These are phyloP conservation scores for Dillenia suffruticosa DNA, from an alignment of 164 flowering plant species.

Conservation along the genomic window DNA sequence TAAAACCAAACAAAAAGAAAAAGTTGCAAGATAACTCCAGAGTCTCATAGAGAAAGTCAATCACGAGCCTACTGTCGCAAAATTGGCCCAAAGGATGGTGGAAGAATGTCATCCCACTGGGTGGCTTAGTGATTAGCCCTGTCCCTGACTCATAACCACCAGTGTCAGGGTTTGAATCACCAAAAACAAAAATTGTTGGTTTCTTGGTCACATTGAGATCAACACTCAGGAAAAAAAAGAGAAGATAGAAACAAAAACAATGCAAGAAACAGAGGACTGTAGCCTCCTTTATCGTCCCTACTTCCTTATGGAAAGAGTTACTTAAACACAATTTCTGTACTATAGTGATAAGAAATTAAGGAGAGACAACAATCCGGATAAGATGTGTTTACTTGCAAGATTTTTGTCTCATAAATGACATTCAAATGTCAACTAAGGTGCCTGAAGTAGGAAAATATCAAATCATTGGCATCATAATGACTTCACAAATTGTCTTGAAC, in stretches of 20 bases:
- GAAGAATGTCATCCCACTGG: constrained; percentile 41
- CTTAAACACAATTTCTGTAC: too few relatives aligned
- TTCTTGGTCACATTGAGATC: constrained; percentile 9
- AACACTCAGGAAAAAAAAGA: neutral
- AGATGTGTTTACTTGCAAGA: too few relatives aligned
- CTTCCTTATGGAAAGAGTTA: neutral
- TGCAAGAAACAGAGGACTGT: too few relatives aligned
- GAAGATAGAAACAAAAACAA: neutral
- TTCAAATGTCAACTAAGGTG: too few relatives aligned
- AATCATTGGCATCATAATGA: too few relatives aligned
- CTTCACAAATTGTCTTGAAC: too few relatives aligned
- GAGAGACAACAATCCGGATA: too few relatives aligned
- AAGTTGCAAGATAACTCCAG: neutral
- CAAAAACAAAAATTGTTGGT: constrained; percentile 38
- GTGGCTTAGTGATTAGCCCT: constrained; percentile 27
- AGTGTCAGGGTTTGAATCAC: constrained; percentile 52
- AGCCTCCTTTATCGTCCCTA: neutral
- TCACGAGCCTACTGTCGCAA: constrained; percentile 37
- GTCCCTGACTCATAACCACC: constrained; percentile 32
- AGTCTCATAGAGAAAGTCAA: constrained; percentile 35
- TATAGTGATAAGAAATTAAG: too few relatives aligned
- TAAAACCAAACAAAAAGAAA: too few relatives aligned
- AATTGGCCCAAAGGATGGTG: constrained; percentile 31
- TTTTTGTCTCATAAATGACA: too few relatives aligned
- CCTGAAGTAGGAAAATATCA: too few relatives aligned